Conservation (phyloP, 352 stramenopile species). For the Globisporangium megalacanthum region DNA sequence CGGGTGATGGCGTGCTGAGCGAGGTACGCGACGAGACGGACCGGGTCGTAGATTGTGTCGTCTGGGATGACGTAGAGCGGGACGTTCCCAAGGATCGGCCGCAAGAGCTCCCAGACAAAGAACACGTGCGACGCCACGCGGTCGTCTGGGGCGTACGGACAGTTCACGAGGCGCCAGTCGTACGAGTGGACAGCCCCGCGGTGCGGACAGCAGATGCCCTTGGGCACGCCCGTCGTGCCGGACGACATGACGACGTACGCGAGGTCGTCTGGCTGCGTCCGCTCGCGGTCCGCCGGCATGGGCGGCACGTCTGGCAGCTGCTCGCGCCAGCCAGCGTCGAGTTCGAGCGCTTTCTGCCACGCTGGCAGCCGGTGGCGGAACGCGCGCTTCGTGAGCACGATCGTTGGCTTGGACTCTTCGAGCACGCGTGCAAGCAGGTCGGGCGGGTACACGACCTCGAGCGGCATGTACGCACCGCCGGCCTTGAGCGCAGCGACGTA, state of each 20-base stretch:
- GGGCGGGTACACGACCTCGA: slow-evolving; percentile 87
- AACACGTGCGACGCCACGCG: slow-evolving; percentile 92
- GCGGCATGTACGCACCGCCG: slow-evolving; percentile 88
- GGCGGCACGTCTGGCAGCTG: slow-evolving; percentile 25
- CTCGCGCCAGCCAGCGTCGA: slow-evolving; percentile 56
- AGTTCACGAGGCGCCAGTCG: slow-evolving; percentile 81
- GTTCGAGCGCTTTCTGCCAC: slow-evolving; percentile 62
- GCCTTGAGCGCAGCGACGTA: slow-evolving; percentile 90
- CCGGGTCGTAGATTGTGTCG: slow-evolving; percentile 89
- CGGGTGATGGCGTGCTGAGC: slow-evolving; percentile 75
- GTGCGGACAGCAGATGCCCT: slow-evolving; percentile 93
- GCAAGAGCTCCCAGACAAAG: slow-evolving; percentile 93
- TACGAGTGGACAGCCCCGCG: slow-evolving; percentile 91
- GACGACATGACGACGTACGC: slow-evolving; percentile 93
- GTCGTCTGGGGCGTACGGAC: slow-evolving; percentile 64
- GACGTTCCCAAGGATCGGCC: slow-evolving; percentile 85
- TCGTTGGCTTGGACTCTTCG: slow-evolving; percentile 80
- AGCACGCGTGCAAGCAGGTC: slow-evolving; percentile 87
- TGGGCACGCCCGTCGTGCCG: slow-evolving; percentile 89
- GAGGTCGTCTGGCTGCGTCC: slow-evolving; percentile 79
- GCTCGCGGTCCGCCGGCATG: slow-evolving; percentile 56
- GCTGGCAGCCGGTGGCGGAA: slow-evolving; percentile 58
- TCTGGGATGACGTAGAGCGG: slow-evolving; percentile 91
- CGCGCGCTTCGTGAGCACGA: slow-evolving; percentile 81
- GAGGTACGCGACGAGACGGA: slow-evolving; percentile 78